Base-by-base conservation (phyloP, 768 basidiomycete species). In the Boletus huronensis region DNA sequence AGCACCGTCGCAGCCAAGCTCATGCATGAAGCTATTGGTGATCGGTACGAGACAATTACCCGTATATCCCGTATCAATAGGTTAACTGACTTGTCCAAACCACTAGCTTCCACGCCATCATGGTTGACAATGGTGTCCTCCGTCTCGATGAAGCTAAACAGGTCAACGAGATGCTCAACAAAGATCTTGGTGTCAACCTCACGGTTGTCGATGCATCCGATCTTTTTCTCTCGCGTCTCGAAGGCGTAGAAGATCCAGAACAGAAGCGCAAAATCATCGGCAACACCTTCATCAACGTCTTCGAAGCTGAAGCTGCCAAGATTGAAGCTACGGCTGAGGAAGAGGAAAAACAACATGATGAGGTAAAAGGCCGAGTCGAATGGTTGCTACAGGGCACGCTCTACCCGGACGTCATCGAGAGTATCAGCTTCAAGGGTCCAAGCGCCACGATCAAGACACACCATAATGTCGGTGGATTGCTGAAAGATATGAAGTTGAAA, bases 401-500 rank as follows among this genome's bases (percentile, higher is more conserved):
- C 14, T 99, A 98, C 72, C 97, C 97, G 2, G 97, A 99, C 67
- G 97, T 99, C 54, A 99, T 98, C 68, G 97, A 99, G 77, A 93
- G 90, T 68, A 97, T 99, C 75, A 93, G 90, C 74, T 99, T 99
- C 83, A 98, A 98, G 74, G 97, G 97, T 3, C 97, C 97, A 0
- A 93, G 90, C 60, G 97, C 97, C 36, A 98, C 96, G 10, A 99
- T 99, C 79, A 99, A 99, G 80, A 98, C 97, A 3, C 97, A 99
- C 70, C 97, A 98, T 72, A 99, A 99, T 61, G 97, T 98, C 60
- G 97, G 97, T 28, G 96, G 96, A 3, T 77, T 99, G 48, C 79
- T 98, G 57, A 90, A 89, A 68, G 88, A 98, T 73, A 99, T 98
- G 97, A 97, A 93, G 72, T 81, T 99, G 64, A 98, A 98, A 77